These are phyloP conservation scores for Candida albicans DNA, from an alignment of 1,139 yeast genomes.

Conservation along the genomic window DNA sequence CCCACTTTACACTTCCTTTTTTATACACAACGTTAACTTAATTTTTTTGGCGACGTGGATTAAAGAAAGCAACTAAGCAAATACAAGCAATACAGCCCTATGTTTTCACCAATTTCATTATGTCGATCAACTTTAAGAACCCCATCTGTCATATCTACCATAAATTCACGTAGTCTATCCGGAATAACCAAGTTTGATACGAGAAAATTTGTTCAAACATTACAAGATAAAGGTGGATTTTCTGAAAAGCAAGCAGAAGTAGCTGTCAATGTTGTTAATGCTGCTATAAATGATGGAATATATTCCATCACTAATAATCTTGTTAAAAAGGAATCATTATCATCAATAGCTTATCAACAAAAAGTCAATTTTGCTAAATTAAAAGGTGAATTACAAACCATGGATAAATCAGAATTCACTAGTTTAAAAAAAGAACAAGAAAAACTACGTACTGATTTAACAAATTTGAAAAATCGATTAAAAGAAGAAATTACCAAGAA, in stretches of 20 bases:
- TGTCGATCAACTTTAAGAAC: too few species aligned
- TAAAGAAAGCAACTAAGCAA: too few species aligned
- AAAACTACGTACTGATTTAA: slow-evolving; percentile 77
- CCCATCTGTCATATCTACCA: not conserved
- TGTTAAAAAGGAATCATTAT: slow-evolving; percentile 77
- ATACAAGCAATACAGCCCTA: too few species aligned
- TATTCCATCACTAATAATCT: slow-evolving; percentile 71
- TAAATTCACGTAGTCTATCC: slow-evolving; percentile 19
- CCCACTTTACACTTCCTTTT: too few species aligned
- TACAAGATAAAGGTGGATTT: slow-evolving; percentile 70
- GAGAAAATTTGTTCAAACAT: slow-evolving; percentile 66
- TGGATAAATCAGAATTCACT: slow-evolving; percentile 85
- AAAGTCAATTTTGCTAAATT: slow-evolving; percentile 94
- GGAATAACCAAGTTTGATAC: slow-evolving; percentile 69
- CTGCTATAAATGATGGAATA: slow-evolving; percentile 82
- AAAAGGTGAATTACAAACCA: slow-evolving; percentile 84
- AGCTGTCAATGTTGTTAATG: slow-evolving; percentile 71
- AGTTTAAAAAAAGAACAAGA: slow-evolving; percentile 86
- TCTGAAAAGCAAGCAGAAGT: slow-evolving; percentile 75
- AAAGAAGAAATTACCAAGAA: slow-evolving; percentile 91
- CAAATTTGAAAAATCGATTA: slow-evolving; percentile 78
- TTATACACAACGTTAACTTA: too few species aligned
- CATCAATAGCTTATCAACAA: slow-evolving; percentile 88
- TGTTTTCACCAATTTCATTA: too few species aligned
- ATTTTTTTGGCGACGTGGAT: too few species aligned